phyloP scores from a whole-genome alignment of 2,329 filamentous ascomycete species.

The Ceratocystis cacaofunesta region DNA sequence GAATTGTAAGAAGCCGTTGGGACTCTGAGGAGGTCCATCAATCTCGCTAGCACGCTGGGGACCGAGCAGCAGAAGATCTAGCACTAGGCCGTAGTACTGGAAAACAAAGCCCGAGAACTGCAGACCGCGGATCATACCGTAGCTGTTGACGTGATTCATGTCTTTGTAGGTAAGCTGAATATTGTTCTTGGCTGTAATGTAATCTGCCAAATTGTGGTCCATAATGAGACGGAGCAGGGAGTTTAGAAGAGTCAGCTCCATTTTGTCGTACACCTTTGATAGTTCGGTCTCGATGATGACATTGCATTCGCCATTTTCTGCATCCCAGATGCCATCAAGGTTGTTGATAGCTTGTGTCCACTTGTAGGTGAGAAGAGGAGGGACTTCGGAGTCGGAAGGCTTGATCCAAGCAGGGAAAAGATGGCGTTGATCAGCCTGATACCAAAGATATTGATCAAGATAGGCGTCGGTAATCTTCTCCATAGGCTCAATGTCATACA shows the following conservation, averaged over 20 bases:
- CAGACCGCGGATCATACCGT: constrained; percentile 92
- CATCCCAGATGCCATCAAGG: constrained; percentile 86
- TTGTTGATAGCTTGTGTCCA: constrained; percentile 99
- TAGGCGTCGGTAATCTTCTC: constrained; percentile 99
- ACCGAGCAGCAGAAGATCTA: constrained; percentile 82
- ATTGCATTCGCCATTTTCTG: constrained; percentile 86
- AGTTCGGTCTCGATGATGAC: constrained; percentile 97
- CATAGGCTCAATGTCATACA: constrained; percentile 97
- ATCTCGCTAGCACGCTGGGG: constrained; percentile 96
- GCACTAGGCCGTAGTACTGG: constrained; percentile 93
- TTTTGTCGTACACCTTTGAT: constrained; percentile 99
- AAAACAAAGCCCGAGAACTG: constrained; percentile 99
- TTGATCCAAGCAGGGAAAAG: constrained; percentile 99
- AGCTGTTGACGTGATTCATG: constrained; percentile 99
- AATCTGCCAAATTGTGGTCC: constrained; percentile 98
- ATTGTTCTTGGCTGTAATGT: constrained; percentile 99
- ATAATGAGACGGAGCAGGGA: constrained; percentile 86
- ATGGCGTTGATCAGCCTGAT: constrained; percentile 93
- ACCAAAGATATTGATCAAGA: constrained; percentile 97
- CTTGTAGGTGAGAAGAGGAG: constrained; percentile 87
- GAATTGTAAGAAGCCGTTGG: constrained; percentile 97
- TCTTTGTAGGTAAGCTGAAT: constrained; percentile 98
- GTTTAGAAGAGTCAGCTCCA: constrained; percentile 90
- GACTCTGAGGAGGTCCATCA: constrained; percentile 79
- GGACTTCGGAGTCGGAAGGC: constrained; percentile 93